Conservation (phyloP, 371 early-diverging fungal genomes). For the Lichtheimia corymbifera region DNA sequence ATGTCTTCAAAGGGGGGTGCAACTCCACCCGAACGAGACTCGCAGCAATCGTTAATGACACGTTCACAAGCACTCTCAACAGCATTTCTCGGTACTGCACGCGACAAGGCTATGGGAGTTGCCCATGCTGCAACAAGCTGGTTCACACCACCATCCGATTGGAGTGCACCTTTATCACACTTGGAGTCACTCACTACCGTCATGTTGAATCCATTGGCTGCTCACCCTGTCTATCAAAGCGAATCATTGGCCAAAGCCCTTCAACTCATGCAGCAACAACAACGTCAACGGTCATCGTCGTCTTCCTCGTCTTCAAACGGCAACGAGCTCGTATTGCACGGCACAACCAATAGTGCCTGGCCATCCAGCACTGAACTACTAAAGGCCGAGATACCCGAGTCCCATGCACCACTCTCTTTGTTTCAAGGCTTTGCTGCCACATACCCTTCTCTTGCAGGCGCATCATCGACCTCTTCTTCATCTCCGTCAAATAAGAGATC, state of each 20-base stretch:
- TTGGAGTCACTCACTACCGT: constrained; percentile 49
- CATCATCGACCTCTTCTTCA: constrained; percentile 6
- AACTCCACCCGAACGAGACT: not conserved
- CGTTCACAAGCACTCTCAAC: constrained; percentile 9
- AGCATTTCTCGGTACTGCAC: constrained; percentile 25
- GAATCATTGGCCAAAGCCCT: constrained; percentile 48
- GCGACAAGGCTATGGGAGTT: constrained; percentile 30
- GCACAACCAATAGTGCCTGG: constrained; percentile 26
- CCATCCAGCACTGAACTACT: constrained; percentile 50
- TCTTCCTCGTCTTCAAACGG: constrained; percentile 9
- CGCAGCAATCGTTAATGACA: not conserved
- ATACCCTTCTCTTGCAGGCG: constrained; percentile 49
- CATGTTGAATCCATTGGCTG: constrained; percentile 50
- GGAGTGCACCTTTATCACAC: constrained; percentile 34
- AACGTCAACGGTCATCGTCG: constrained; percentile 13
- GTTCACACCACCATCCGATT: constrained; percentile 34
- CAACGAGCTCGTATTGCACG: constrained; percentile 28
- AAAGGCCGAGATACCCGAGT: constrained; percentile 61
- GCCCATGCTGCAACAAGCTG: constrained; percentile 39
- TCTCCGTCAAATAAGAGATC: constrained; percentile 20
- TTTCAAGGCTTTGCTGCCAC: constrained; percentile 66
- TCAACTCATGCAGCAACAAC: constrained; percentile 49
- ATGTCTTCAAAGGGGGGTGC: constrained; percentile 6
- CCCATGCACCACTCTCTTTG: constrained; percentile 53
- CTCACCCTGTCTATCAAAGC: constrained; percentile 47